A percentile compares a stretch with the other conserved stretches of the same genome.
Evolutionary conservation across 2,329 filamentous ascomycete genomes (phyloP).

Genomic region (Venturia asperata): DNA sequence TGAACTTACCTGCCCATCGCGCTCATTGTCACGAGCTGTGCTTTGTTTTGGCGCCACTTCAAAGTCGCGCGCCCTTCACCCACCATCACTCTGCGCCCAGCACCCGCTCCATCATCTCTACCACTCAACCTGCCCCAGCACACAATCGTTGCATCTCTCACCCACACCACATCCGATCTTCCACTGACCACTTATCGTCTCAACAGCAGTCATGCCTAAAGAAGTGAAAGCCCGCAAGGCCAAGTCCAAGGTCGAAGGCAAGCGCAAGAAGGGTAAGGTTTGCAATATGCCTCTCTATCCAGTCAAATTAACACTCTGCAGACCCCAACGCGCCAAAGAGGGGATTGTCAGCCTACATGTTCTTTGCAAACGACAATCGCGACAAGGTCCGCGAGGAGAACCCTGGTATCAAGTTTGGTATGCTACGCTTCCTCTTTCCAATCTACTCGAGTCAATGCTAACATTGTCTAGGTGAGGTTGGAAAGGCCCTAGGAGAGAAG

Average conservation of each 20-base stretch:
- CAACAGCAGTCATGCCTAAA: slow-evolving; percentile 53
- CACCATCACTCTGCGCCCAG: not conserved
- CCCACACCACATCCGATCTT: not conserved
- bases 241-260: slow-evolving; percentile 51
- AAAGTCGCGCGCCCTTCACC: not conserved
- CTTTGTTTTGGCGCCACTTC: not conserved
- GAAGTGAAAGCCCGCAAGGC: slow-evolving; percentile 54
- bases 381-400: slow-evolving; percentile 98
- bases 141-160: not conserved
- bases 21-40: slow-evolving; percentile 5
- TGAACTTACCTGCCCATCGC: not conserved
- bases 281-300: slow-evolving; percentile 16
- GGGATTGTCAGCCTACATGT: slow-evolving; percentile 99
- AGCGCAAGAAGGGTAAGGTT: slow-evolving; percentile 65
- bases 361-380: slow-evolving; percentile 99
- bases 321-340: slow-evolving; percentile 98
- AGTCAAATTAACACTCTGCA: slow-evolving; percentile 33
- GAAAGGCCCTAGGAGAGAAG: slow-evolving; percentile 95
- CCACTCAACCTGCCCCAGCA: not conserved
- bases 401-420: slow-evolving; percentile 93
- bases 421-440: slow-evolving; percentile 27
- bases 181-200: not conserved
- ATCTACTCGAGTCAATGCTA: slow-evolving; percentile 18
- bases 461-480: slow-evolving; percentile 67
- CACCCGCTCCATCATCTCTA: not conserved